Conservation (phyloP, 2,329 filamentous ascomycete genomes). For the Colletotrichum limetticola region DNA sequence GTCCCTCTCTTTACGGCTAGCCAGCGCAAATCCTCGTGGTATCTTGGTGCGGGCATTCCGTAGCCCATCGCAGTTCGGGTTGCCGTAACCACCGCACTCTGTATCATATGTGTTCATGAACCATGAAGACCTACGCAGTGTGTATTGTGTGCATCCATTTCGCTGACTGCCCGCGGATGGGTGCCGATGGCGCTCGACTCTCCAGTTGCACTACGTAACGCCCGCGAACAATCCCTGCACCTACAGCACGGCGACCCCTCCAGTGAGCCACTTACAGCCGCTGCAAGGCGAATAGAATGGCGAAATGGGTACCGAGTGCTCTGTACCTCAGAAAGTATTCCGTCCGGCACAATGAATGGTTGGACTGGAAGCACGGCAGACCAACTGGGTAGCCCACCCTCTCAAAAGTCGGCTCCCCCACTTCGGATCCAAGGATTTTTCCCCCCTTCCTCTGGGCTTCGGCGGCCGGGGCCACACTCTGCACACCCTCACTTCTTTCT, state of each 20-base stretch:
- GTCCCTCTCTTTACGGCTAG: conserved; percentile 1
- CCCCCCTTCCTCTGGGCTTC: neutral
- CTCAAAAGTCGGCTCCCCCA: conserved; percentile 14
- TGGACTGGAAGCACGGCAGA: conserved; percentile 11
- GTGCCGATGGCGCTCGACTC: conserved; percentile 13
- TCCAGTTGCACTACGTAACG: conserved; percentile 30
- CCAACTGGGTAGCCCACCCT: conserved; percentile 9
- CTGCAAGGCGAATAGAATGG: conserved; percentile 13
- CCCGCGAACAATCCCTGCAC: neutral
- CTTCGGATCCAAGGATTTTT: conserved; percentile 29
- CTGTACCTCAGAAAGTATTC: too few relatives aligned
- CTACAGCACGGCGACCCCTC: neutral
- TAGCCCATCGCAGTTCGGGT: conserved; percentile 1
- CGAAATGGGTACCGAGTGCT: neutral
- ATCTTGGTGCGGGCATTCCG: conserved; percentile 27
- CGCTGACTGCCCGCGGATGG: neutral
- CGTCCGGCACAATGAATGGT: neutral
- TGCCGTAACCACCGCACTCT: neutral
- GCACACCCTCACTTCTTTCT: conserved; percentile 12
- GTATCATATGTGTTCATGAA: neutral
- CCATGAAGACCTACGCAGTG: too few relatives aligned
- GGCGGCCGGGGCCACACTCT: conserved; percentile 20
- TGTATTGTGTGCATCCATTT: too few relatives aligned
- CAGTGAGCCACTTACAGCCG: conserved; percentile 17
- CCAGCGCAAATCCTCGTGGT: conserved; percentile 17